phyloP scores from a whole-genome alignment of 257 asterid species.

The Fraxinus anomala region DNA sequence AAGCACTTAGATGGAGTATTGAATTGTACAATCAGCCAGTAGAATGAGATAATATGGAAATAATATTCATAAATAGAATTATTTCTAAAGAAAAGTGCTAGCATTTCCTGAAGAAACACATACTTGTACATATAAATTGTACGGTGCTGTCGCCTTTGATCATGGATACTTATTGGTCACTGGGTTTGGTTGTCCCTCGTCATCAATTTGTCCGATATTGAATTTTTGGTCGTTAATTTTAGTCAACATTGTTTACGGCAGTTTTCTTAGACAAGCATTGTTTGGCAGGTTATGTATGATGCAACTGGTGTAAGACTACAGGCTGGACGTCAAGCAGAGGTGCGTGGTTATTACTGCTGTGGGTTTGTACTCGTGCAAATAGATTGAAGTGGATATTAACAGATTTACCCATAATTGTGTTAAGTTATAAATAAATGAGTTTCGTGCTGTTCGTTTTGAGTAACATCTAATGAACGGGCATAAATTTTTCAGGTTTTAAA shows the following conservation, averaged over 20 bases:
- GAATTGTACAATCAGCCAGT: neutral
- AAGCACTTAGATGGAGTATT: neutral
- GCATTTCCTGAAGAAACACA: neutral
- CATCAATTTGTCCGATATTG: neutral
- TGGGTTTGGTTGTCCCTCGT: neutral
- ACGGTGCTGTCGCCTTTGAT: neutral
- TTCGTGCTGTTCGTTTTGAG: neutral
- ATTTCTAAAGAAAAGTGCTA: neutral
- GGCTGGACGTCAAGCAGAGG: constrained; percentile 99
- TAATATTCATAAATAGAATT: neutral
- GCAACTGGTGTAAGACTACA: constrained; percentile 94
- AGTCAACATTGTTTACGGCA: neutral
- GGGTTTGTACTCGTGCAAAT: neutral
- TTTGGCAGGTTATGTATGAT: constrained; percentile 90
- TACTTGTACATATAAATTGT: neutral
- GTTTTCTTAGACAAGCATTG: constrained; percentile 7
- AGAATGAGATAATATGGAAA: neutral
- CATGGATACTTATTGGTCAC: neutral
- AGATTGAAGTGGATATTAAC: constrained; percentile 3
- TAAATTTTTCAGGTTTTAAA: constrained; percentile 67
- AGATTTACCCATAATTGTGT: neutral
- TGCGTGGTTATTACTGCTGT: constrained; percentile 14
- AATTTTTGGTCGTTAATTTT: neutral
- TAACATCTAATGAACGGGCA: constrained; percentile 27
- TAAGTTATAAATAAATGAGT: neutral